A percentile compares a stretch with the other conserved stretches of the same genome.
Evolutionary conservation across 78 protist genomes (phyloP).

Genomic region (Dictyostelium capitatum): DNA sequence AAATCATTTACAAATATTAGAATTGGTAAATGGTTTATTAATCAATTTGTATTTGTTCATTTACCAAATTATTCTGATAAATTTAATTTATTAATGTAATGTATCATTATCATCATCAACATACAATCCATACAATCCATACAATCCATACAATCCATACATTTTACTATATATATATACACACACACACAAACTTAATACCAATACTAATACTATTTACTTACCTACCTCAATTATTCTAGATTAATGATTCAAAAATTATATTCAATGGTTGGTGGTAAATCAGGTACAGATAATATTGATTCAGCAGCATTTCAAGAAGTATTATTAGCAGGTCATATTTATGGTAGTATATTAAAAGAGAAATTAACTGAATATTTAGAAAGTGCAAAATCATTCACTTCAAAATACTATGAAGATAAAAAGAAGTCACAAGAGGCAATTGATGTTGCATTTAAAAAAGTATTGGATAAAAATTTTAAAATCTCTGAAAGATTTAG

Average conservation of each 20-base stretch:
- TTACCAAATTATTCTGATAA: constrained; percentile 87
- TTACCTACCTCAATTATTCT: too few species aligned
- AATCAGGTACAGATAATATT: constrained; percentile 82
- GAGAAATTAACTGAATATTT: constrained; percentile 75
- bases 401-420: not conserved
- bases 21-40: constrained; percentile 84
- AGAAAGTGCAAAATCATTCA: not conserved
- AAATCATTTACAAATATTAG: constrained; percentile 28
- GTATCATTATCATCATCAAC: constrained; percentile 9
- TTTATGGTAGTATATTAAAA: constrained; percentile 68
- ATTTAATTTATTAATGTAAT: constrained; percentile 88
- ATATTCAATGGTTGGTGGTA: constrained; percentile 87
- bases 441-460: constrained; percentile 10
- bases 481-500: constrained; percentile 66
- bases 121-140: too few species aligned
- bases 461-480: constrained; percentile 25
- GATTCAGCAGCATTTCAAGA: constrained; percentile 94
- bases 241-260: constrained; percentile 90
- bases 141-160: too few species aligned
- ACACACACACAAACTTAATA: too few species aligned
- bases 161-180: too few species aligned
- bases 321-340: constrained; percentile 91
- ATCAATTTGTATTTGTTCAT: constrained; percentile 89
- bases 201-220: too few species aligned
- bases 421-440: not conserved